Evolutionary conservation across 805 yeast genomes (phyloP), one percentile per base, ranked within the genome.

Genomic region (Candida railenensis): DNA sequence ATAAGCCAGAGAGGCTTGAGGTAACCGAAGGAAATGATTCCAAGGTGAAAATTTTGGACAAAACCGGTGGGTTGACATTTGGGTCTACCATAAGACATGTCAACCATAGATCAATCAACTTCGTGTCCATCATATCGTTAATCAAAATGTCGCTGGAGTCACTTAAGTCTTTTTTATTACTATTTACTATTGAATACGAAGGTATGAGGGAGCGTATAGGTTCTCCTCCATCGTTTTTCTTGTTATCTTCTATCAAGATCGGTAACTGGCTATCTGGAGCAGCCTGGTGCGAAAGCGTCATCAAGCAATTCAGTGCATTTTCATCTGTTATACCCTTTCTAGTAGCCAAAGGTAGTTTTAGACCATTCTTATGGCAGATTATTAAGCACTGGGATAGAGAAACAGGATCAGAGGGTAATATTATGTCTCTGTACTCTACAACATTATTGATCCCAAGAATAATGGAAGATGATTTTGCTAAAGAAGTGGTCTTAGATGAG

Each of bases 231-330:
- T 7, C 11, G 22, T 15, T 18, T 15, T 18, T 18, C 4, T 15
- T 15, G 38, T 19, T 16, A 51, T 74, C 82, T 53, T 83, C 89
- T 2, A 83, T 63, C 11, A 81, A 63, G 1, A 83, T 62, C 0
- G 89, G 89, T 16, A 84, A 58, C 18, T 73, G 71, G 12, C 74
- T 73, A 47, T 74, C 71, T 1, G 73, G 66, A 1, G 84, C 66
- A 1, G 83, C 78, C 37, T 72, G 70, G 44, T 73, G 71, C 1
- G 85, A 75, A 8, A 82, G 48, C 11, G 71, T 62, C 14, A 76
- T 60, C 19, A 83, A 54, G 7, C 69, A 62, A 45, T 74, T 69
- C 43, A 47, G 37, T 16, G 45, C 15, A 44, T 48, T 25, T 46
- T 55, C 38, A 18, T 48, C 45, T 9, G 20, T 8, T n/a, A 8